Evolutionary conservation across 169 alveolate species (phyloP), one percentile per base, ranked within the genome.

Genomic region (Babesia ovis): DNA sequence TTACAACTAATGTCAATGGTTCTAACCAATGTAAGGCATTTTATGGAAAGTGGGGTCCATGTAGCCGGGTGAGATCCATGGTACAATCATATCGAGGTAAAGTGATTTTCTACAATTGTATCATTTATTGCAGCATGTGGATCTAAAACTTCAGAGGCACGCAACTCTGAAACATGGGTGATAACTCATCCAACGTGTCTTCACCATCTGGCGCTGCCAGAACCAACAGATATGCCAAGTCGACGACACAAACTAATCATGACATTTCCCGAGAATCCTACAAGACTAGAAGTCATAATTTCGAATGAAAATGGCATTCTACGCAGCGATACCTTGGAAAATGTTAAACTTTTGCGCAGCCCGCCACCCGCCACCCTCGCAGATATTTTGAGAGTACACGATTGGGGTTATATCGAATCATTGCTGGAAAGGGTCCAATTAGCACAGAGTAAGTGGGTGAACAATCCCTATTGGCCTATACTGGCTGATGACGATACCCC

Each of bases 351-450:
- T 76, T 66, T 69, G 34, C 93, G 83, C 48, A 59, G 82, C 50
- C 87, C 95, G 3, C 84, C 91, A 35, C 92, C 92, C 18, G 98
- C 97, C 1, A 66, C 88, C 4, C 74, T 95, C 23, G 92, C 95
- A 34, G 99, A 97, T 84, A 89, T 97, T 25, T 86, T 96, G 70
- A 83, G 98, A 79, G 98, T 97, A 4, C 99, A 97, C 77, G 98
- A 96, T 61, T 91, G 93, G 71, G 92, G 93, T 41, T 97, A 97
- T 73, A 79, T 96, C 41, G 85, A 83, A 68, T 91, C 89, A 59
- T 67, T 92, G 41, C 69, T 88, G 53, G 81, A 73, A 55, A 88
- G 85, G 71, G 86, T 76, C 58, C 80, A 45, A 18, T 34, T 59
- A 51, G 85, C 89, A 35, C 69, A 92, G 46, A 82, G 80, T 37